A percentile compares a stretch with the other conserved stretches of the same genome.
These are phyloP conservation scores for Zopfia rhizophila DNA, from an alignment of 2,329 filamentous ascomycete genomes.

Conservation along the genomic window DNA sequence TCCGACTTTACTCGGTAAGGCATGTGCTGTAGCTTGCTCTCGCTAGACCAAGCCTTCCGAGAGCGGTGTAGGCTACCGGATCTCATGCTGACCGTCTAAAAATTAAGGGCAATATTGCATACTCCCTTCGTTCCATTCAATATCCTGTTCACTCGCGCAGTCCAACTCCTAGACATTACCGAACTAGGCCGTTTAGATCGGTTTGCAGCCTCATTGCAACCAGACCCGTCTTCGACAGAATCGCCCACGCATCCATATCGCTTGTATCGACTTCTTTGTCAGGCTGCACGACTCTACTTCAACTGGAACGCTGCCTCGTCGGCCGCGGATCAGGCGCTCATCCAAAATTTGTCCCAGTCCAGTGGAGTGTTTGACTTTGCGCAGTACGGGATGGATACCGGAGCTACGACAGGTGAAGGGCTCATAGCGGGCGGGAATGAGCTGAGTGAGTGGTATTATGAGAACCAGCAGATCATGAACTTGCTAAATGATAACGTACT, in stretches of 20 bases:
- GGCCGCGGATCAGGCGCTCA: not conserved
- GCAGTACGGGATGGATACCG: no score
- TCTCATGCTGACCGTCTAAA: not conserved
- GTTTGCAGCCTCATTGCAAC: constrained; percentile 45
- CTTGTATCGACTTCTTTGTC: constrained; percentile 48
- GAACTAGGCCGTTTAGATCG: constrained; percentile 38
- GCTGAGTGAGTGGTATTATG: constrained; percentile 21
- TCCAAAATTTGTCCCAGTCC: no score
- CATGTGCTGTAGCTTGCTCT: no score
- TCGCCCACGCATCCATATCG: constrained; percentile 45
- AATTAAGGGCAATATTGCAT: constrained; percentile 48
- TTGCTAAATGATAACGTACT: constrained; percentile 11
- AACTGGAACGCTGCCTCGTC: constrained; percentile 1
- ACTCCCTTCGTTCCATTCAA: constrained; percentile 53
- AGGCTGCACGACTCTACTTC: constrained; percentile 44
- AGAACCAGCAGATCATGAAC: constrained; percentile 22
- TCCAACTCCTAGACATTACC: constrained; percentile 34
- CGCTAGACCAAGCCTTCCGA: no score
- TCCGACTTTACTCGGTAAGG: no score
- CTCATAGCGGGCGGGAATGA: no score
- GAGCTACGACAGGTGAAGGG: no score
- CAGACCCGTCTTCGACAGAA: constrained; percentile 17
- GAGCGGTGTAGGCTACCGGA: no score
- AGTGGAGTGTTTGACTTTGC: no score
- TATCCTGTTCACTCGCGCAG: constrained; percentile 47